Conservation (phyloP, 2,329 filamentous ascomycete genomes). For the Venturia oleaginea region DNA sequence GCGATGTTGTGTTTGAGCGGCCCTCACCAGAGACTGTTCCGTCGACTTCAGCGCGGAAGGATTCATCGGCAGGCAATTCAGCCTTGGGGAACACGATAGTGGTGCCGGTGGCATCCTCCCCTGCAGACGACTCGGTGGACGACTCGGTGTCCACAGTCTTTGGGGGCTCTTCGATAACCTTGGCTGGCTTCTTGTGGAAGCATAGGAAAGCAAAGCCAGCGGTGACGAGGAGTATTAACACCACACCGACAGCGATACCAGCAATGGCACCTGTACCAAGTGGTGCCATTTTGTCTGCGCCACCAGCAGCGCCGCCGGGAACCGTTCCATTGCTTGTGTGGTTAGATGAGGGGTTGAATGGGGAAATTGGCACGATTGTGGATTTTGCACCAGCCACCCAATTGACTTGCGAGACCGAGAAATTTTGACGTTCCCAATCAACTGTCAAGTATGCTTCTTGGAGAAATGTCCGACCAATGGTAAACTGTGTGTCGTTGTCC, state of each 20-base stretch:
- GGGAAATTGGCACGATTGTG: slow-evolving; percentile 26
- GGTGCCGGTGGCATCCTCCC: slow-evolving; percentile 14
- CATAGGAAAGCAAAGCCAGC: slow-evolving; percentile 25
- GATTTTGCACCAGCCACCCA: slow-evolving; percentile 23
- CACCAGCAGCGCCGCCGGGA: background rate
- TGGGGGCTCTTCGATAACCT: slow-evolving; percentile 2
- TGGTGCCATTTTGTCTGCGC: background rate
- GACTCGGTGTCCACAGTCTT: slow-evolving; percentile 17
- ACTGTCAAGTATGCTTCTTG: slow-evolving; percentile 53
- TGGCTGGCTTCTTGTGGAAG: slow-evolving; percentile 21
- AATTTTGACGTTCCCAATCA: slow-evolving; percentile 39
- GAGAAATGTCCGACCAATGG: slow-evolving; percentile 59
- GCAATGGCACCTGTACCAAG: slow-evolving; percentile 32
- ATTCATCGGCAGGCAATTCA: slow-evolving; percentile 29
- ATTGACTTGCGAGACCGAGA: slow-evolving; percentile 35
- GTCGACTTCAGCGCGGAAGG: slow-evolving; percentile 10
- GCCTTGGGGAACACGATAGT: slow-evolving; percentile 35
- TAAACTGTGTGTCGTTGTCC: slow-evolving; percentile 44
- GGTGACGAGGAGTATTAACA: slow-evolving; percentile 26
- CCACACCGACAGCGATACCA: slow-evolving; percentile 35
- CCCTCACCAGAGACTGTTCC: slow-evolving; percentile 3
- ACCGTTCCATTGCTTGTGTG: slow-evolving; percentile 16
- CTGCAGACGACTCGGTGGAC: too few relatives aligned
- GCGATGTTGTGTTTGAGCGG: background rate
- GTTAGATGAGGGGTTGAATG: slow-evolving; percentile 22